Evolutionary conservation across 1,284 basidiomycete genomes (phyloP).

Genomic region (Austroboletus niveus): DNA sequence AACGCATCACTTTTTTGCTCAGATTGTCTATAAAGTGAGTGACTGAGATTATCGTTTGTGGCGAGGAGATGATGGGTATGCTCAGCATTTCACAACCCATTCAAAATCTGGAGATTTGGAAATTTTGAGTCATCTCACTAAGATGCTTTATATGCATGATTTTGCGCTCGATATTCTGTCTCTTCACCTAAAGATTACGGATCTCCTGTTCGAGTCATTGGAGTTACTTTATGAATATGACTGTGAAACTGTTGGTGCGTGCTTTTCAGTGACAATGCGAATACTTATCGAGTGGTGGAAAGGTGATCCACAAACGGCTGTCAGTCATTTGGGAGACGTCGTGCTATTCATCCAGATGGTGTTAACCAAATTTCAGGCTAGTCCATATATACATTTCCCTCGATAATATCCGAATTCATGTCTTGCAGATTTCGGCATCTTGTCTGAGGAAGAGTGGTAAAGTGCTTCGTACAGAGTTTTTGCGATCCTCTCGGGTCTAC

Average conservation of each 20-base stretch:
- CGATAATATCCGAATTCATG: not conserved
- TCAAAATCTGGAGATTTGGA: conserved; percentile 59
- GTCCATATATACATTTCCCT: conserved; percentile 22
- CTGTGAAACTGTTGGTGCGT: conserved; percentile 73
- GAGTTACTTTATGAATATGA: conserved; percentile 70
- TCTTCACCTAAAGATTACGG: conserved; percentile 62
- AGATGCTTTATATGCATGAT: conserved; percentile 56
- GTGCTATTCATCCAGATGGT: conserved; percentile 69
- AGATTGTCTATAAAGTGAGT: conserved; percentile 55
- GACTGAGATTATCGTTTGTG: not conserved
- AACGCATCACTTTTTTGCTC: conserved; percentile 58
- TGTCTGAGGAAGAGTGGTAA: conserved; percentile 43
- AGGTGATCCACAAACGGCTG: conserved; percentile 81
- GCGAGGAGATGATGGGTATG: not conserved
- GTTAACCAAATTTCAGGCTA: conserved; percentile 61
- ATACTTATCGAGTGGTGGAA: conserved; percentile 7
- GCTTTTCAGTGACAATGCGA: not conserved
- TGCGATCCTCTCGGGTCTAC: conserved; percentile 48
- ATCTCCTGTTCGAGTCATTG: conserved; percentile 59
- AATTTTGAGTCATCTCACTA: conserved; percentile 62
- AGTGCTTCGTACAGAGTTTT: conserved; percentile 47
- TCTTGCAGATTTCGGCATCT: conserved; percentile 27
- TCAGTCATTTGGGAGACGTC: conserved; percentile 71
- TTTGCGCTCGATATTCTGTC: conserved; percentile 64
- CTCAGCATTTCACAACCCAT: conserved; percentile 54